Evolutionary conservation across 495 filamentous ascomycete species (phyloP).

Genomic region (Penicillium coprophilum): DNA sequence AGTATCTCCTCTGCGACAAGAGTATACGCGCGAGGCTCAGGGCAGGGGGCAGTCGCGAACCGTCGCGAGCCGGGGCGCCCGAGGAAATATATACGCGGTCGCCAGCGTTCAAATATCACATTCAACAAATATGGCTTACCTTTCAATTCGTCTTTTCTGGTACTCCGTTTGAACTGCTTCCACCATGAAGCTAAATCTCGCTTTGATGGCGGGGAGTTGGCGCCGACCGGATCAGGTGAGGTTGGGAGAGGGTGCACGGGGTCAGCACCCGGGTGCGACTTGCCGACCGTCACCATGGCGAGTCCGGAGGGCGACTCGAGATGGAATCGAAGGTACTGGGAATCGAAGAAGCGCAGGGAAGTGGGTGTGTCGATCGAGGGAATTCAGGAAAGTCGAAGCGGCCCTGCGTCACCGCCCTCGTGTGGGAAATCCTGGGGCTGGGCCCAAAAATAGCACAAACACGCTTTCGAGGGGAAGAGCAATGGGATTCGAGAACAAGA

Average conservation of each 20-base stretch:
- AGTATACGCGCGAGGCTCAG: slow-evolving; percentile 1
- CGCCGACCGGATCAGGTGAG: slow-evolving; percentile 34
- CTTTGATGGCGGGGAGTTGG: slow-evolving; percentile 65
- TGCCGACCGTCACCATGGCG: slow-evolving; percentile 45
- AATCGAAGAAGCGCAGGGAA: slow-evolving; percentile 7
- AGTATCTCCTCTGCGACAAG: neutral
- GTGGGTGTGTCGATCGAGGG: slow-evolving; percentile 12
- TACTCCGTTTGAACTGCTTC: slow-evolving; percentile 78
- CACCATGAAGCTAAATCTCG: slow-evolving; percentile 88
- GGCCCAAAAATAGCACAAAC: slow-evolving; percentile 40
- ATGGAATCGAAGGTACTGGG: slow-evolving; percentile 1
- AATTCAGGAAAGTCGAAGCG: slow-evolving; percentile 18
- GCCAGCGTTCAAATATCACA: slow-evolving; percentile 5
- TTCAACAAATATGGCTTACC: slow-evolving; percentile 48
- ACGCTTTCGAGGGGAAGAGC: slow-evolving; percentile 6
- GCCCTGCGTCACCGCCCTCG: slow-evolving; percentile 41
- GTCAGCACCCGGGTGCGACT: slow-evolving; percentile 42
- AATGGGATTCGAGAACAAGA: neutral
- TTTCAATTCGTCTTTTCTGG: slow-evolving; percentile 74
- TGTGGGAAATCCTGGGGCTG: slow-evolving; percentile 41
- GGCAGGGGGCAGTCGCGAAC: slow-evolving; percentile 6
- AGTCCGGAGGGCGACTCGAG: slow-evolving; percentile 16
- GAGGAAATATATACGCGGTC: neutral
- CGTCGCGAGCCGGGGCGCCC: slow-evolving; percentile 5
- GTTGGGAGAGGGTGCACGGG: slow-evolving; percentile 35